Evolutionary conservation across 805 yeast species (phyloP).

Genomic region (Metschnikowia kofuensis): DNA sequence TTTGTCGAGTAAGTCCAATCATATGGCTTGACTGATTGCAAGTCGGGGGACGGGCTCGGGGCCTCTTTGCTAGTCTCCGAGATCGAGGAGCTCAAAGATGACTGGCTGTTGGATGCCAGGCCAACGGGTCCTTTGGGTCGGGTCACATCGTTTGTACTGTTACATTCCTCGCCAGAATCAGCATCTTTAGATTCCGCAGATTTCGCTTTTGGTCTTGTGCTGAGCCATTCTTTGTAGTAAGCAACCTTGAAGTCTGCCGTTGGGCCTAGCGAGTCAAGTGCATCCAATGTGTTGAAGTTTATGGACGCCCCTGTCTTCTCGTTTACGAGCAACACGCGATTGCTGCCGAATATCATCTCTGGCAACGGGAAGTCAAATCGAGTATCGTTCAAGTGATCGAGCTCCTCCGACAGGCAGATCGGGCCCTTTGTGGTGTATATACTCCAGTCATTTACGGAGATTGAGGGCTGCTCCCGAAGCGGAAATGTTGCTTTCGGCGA

Average conservation of each 20-base stretch:
- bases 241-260: conserved; percentile 56
- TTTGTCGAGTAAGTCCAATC: conserved; percentile 95
- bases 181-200: not conserved
- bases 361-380: conserved; percentile 80
- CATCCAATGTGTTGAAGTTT: conserved; percentile 75
- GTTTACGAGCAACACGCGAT: conserved; percentile 51
- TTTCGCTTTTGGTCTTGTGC: conserved; percentile 27
- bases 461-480: conserved; percentile 63
- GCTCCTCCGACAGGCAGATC: conserved; percentile 68
- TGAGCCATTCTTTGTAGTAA: conserved; percentile 81
- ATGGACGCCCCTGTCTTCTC: conserved; percentile 43
- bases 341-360: conserved; percentile 96
- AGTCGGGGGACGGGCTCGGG: conserved; percentile 19
- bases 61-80: not conserved
- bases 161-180: not conserved
- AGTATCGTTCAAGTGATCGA: conserved; percentile 60
- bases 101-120: too few relatives aligned
- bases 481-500: conserved; percentile 69
- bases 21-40: conserved; percentile 72
- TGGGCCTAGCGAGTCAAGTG: conserved; percentile 42
- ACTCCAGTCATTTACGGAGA: conserved; percentile 70
- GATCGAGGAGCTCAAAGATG: not conserved
- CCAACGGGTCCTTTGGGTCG: not conserved
- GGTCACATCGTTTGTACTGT: not conserved
- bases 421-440: conserved; percentile 72